Conservation (phyloP, 2,329 filamentous ascomycete genomes). For the Stachybotrys chlorohalonatus region DNA sequence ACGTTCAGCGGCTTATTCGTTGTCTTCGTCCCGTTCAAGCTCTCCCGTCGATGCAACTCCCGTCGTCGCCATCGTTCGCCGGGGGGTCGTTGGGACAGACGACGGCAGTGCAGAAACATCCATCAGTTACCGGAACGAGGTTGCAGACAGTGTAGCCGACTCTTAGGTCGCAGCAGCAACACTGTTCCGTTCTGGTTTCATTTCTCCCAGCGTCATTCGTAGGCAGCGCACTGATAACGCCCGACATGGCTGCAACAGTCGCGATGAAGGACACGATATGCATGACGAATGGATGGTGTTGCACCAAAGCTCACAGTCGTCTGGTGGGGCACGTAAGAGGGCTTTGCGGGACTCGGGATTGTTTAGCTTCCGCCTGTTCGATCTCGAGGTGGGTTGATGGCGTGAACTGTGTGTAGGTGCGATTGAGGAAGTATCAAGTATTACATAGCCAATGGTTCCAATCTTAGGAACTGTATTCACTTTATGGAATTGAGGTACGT, state of each 20-base stretch:
- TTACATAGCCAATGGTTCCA: no score
- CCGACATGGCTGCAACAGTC: neutral
- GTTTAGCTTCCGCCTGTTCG: no score
- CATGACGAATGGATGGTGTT: constrained; percentile 1
- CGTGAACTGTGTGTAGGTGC: no score
- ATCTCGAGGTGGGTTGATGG: no score
- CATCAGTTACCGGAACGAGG: neutral
- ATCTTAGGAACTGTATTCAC: no score
- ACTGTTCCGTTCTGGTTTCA: neutral
- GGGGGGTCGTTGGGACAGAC: constrained; percentile 1
- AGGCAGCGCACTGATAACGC: neutral
- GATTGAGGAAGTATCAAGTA: no score
- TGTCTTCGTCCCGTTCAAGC: no score
- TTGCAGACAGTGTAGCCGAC: constrained; percentile 3
- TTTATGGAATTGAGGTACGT: no score
- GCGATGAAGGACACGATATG: constrained; percentile 1
- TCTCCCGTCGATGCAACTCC: neutral
- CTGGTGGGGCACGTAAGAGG: neutral
- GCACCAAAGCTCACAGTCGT: no score
- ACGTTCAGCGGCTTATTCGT: no score
- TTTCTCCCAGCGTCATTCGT: neutral
- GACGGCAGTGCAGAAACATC: constrained; percentile 3
- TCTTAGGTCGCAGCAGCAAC: constrained; percentile 7
- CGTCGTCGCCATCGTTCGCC: neutral
- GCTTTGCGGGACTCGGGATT: no score